Evolutionary conservation across 2,329 filamentous ascomycete genomes (phyloP), one percentile per base, ranked within the genome.

Genomic region (Metarhizium guizhouense): DNA sequence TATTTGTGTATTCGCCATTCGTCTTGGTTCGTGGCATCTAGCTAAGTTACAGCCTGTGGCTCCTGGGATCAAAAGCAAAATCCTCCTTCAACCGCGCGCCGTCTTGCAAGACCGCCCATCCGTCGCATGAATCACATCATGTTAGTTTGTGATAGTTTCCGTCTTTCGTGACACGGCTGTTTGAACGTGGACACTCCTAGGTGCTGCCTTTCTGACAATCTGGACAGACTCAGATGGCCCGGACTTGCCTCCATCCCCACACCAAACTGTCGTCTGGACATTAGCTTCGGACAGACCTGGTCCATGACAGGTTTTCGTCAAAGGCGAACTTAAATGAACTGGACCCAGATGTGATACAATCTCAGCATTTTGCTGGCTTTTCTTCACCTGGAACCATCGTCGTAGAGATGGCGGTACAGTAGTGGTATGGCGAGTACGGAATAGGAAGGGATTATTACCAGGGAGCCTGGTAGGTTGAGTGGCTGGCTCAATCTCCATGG

Each of bases 381-480:
- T 34, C 11, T 36, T 51, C 30, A 30, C 16, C 13, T 3, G 49
- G 54, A 65, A 61, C 18, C 55, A 62, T 4, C 61, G 59, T 1
- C 66, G 34, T 2, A 61, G 54, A 40, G 65, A 61, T 3, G 65
- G 61, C 4, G 63, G 56, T 16, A 57, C 58, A 45, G 53, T 30
- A 4, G 70, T 55, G 55, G 65, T 62, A 58, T 69, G 57, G 18
- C 60, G 63, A n/a, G 68, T 71, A 51, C 67, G 66, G 61, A 72
- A 69, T 47, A 64, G 63, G 42, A 72, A 70, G 18, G 69, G 68
- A 55, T 70, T 72, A 20, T 61, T 63, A 32, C 55, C 56, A 7
- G 54, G 51, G 11, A 54, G 20, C 5, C 49, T 54, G 16, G 40
- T 47, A n/a, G 29, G 36, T 13, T 40, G 29, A 5, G 14, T 20